Conservation (phyloP, 768 basidiomycete species). For the Lactarius evosmus region DNA sequence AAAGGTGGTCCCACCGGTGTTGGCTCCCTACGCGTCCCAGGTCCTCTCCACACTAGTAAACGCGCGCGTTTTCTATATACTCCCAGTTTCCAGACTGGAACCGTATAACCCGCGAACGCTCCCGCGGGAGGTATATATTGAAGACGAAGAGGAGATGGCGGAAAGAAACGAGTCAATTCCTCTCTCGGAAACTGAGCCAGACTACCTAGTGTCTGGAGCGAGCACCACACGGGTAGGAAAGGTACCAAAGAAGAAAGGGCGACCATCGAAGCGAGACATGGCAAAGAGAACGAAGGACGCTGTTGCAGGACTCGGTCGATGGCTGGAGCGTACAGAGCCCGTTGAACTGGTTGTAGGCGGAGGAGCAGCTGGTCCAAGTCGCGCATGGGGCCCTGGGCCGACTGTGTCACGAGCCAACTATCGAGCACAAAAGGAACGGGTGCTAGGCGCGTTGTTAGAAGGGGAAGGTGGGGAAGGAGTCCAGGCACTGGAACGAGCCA, state of each 20-base stretch:
- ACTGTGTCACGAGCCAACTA: slow-evolving; percentile 43
- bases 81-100: slow-evolving; percentile 49
- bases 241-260: slow-evolving; percentile 27
- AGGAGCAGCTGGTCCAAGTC: slow-evolving; percentile 7
- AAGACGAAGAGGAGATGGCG: slow-evolving; percentile 32
- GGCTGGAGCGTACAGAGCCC: slow-evolving; percentile 42
- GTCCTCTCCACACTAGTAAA: slow-evolving; percentile 49
- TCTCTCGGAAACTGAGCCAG: slow-evolving; percentile 6
- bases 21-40: slow-evolving; percentile 51
- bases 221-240: slow-evolving; percentile 7
- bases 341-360: not conserved
- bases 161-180: not conserved
- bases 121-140: slow-evolving; percentile 63
- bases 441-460: slow-evolving; percentile 39
- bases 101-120: slow-evolving; percentile 61
- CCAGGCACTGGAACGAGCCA: slow-evolving; percentile 45
- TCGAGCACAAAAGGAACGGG: slow-evolving; percentile 39
- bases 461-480: slow-evolving; percentile 18
- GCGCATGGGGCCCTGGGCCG: slow-evolving; percentile 27
- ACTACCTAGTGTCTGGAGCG: not conserved
- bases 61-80: slow-evolving; percentile 53
- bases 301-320: slow-evolving; percentile 58
- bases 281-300: slow-evolving; percentile 30
- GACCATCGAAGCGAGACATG: slow-evolving; percentile 26
- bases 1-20: slow-evolving; percentile 39